Percentiles rank a stretch among this genome's conserved stretches.
Evolutionary conservation across 1,284 basidiomycete genomes (phyloP).

Genomic region (Xerocomus amazonicus): DNA sequence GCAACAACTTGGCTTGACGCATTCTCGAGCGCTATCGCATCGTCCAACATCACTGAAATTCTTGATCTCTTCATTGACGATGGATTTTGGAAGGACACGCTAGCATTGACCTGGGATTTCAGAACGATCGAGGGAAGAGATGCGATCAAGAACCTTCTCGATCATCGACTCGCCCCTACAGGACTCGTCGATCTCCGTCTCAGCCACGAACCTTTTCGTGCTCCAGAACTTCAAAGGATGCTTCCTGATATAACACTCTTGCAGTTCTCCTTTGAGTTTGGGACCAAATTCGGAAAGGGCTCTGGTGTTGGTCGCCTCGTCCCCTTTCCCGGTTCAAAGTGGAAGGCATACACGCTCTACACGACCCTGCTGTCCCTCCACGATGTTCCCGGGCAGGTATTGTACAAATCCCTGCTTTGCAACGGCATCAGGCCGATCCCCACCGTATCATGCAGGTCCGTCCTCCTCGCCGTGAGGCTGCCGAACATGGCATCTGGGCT

Average conservation of each 20-base stretch:
- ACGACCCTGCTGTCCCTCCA: constrained; percentile 50
- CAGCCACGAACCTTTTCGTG: constrained; percentile 13
- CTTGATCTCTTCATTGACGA: constrained; percentile 28
- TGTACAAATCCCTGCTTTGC: neutral
- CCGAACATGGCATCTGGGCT: constrained; percentile 31
- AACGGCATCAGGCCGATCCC: constrained; percentile 1
- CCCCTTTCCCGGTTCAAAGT: constrained; percentile 13
- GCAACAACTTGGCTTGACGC: constrained; percentile 31
- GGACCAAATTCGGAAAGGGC: constrained; percentile 26
- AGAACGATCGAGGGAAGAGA: constrained; percentile 24
- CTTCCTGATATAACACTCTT: constrained; percentile 27
- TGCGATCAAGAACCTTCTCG: constrained; percentile 23
- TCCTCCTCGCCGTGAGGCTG: constrained; percentile 12
- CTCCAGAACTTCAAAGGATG: constrained; percentile 22
- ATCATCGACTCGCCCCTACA: constrained; percentile 32
- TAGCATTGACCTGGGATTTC: constrained; percentile 32
- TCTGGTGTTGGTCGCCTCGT: constrained; percentile 20
- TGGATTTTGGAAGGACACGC: constrained; percentile 30
- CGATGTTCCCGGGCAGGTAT: constrained; percentile 40
- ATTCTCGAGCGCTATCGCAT: constrained; percentile 32
- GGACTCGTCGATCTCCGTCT: constrained; percentile 27
- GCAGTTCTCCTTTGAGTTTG: constrained; percentile 24
- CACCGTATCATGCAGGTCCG: constrained; percentile 15
- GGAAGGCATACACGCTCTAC: constrained; percentile 35
- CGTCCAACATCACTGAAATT: constrained; percentile 23